phyloP scores from a whole-genome alignment of 2,329 filamentous ascomycete genomes.

The Mycosphaerella arachidis region DNA sequence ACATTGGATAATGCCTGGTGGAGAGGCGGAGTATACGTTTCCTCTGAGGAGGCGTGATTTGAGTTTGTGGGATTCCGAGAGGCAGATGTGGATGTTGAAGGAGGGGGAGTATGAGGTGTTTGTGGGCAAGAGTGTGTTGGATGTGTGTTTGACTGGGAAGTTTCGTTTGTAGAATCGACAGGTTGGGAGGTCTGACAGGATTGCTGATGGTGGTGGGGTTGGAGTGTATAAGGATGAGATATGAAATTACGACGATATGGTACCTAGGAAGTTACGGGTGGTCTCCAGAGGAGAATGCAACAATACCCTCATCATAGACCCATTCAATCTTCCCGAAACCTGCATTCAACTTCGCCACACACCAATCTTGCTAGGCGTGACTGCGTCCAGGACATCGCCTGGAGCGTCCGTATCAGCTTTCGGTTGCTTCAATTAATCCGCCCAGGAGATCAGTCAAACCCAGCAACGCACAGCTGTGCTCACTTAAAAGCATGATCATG shows the following conservation, averaged over 20 bases:
- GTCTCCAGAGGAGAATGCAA: background rate
- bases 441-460: too few species aligned
- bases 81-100: conserved; percentile 21
- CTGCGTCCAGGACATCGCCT: background rate
- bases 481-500: too few species aligned
- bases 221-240: too few species aligned
- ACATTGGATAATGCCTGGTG: conserved; percentile 23
- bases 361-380: background rate
- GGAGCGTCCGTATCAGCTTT: background rate
- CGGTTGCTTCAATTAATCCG: too few species aligned
- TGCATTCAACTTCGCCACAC: background rate
- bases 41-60: conserved; percentile 20
- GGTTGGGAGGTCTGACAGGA: too few species aligned
- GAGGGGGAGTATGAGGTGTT: conserved; percentile 23
- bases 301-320: background rate
- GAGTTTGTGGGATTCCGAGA: conserved; percentile 18
- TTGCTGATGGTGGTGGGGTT: too few species aligned
- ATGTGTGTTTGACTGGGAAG: conserved; percentile 7
- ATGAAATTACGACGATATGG: too few species aligned
- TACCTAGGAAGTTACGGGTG: too few species aligned
- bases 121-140: conserved; percentile 23
- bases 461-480: too few species aligned
- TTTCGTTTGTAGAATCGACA: background rate
- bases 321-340: background rate
- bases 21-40: conserved; percentile 14